Evolutionary conservation across 805 yeast genomes (phyloP).

Genomic region (Candida sphagnicola): DNA sequence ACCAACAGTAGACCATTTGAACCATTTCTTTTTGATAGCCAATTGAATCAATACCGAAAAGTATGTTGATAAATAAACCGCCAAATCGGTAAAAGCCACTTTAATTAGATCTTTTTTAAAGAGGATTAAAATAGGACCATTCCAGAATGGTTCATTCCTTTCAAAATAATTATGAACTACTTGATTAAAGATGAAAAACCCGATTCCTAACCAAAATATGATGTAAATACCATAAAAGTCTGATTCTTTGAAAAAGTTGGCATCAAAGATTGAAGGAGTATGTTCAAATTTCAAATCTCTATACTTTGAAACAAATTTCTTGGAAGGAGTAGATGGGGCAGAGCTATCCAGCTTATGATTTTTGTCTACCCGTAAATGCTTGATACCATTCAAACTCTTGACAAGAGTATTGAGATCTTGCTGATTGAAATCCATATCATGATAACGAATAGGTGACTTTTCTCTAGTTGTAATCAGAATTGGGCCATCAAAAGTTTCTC

Average conservation of each 20-base stretch:
- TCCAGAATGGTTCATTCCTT: slow-evolving; percentile 38
- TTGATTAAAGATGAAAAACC: slow-evolving; percentile 49
- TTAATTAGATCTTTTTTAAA: slow-evolving; percentile 58
- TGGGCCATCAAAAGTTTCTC: too few relatives aligned
- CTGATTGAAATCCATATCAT: neutral
- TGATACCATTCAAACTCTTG: neutral
- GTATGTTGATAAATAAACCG: slow-evolving; percentile 70
- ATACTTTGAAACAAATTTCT: slow-evolving; percentile 45
- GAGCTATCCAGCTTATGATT: neutral
- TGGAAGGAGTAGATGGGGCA: neutral
- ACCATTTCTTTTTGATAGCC: slow-evolving; percentile 37
- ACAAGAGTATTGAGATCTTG: neutral
- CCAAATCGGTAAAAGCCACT: slow-evolving; percentile 70
- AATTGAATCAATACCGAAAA: slow-evolving; percentile 57
- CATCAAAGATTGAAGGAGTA: slow-evolving; percentile 49
- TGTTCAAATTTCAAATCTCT: slow-evolving; percentile 48
- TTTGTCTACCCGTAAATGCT: slow-evolving; percentile 1
- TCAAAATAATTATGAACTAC: slow-evolving; percentile 49
- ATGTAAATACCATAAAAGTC: slow-evolving; percentile 78
- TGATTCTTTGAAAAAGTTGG: slow-evolving; percentile 38
- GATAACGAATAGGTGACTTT: neutral
- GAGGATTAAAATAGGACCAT: slow-evolving; percentile 53
- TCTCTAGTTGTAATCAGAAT: neutral
- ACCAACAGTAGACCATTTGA: slow-evolving; percentile 66
- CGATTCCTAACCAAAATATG: slow-evolving; percentile 70